These are phyloP conservation scores for Euclidium syriacum DNA, from an alignment of 345 rosid species.

Conservation along the genomic window DNA sequence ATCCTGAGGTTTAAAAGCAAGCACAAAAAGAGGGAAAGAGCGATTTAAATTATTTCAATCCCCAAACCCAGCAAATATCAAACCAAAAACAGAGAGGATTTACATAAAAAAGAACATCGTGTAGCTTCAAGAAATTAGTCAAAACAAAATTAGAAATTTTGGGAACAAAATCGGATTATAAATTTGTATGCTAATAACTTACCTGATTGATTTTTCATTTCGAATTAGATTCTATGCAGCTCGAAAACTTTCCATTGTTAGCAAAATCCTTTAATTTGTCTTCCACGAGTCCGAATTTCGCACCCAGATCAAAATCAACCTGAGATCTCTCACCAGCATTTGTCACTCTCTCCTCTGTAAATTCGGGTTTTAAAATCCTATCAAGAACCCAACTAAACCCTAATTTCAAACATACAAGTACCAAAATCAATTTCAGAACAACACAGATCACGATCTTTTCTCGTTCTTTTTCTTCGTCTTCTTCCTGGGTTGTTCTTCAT, in stretches of 20 bases:
- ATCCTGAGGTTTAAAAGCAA: conserved; percentile 45
- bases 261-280: conserved; percentile 38
- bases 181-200: neutral
- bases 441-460: neutral
- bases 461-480: neutral
- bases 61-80: too few species aligned
- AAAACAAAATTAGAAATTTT: conserved; percentile 5
- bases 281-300: conserved; percentile 46
- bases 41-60: neutral
- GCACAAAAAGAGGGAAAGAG: conserved; percentile 13
- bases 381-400: conserved; percentile 40
- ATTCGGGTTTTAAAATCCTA: conserved; percentile 37
- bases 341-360: conserved; percentile 45
- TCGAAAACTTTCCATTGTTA: conserved; percentile 33
- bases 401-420: conserved; percentile 36
- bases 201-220: conserved; percentile 73
- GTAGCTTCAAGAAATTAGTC: too few species aligned
- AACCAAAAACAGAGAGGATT: too few species aligned
- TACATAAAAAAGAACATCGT: too few species aligned
- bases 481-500: conserved; percentile 27
- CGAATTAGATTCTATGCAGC: conserved; percentile 49
- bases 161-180: neutral
- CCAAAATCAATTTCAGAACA: conserved; percentile 29
- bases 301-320: conserved; percentile 31
- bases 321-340: conserved; percentile 44